Evolutionary conservation across 2,329 filamentous ascomycete species (phyloP), one percentile per base, ranked within the genome.

Genomic region (Exophiala phaeomuriformis): DNA sequence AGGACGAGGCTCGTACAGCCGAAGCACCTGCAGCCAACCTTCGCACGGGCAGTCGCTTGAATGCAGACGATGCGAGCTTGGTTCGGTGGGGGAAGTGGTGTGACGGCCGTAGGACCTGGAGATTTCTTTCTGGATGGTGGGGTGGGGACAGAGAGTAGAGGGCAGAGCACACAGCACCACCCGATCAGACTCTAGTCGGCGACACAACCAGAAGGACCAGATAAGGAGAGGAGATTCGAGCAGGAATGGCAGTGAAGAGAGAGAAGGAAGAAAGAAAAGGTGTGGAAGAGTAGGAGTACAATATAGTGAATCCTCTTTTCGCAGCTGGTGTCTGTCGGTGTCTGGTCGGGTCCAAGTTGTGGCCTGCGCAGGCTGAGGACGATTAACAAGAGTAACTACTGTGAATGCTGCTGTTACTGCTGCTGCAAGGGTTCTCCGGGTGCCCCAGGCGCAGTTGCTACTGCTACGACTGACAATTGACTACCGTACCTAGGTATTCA

Each of bases 21-120:
- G 53, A 57, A 49, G 58, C 55, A 55, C 58, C 47, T 19, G 59
- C 53, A 55, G 59, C 59, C 55, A 62, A 55, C 52, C 56, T 52
- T 58, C 58, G 54, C 47, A 62, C 46, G 35, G 60, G 58, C 37
- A 55, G 53, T 56, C 58, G 45, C 43, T 58, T 59, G 55, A 62
- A 53, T 19, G 54, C 51, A 50, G 46, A 53, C 39, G 57, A 60
- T 39, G 58, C 55, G 35, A 62, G 51, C 59, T 60, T 62, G 54
- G 46, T 56, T 56, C 36, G 35, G 37, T 1, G 35, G n/a, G 12
- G 46, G 7, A 31, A 35, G 32, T 3, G 33, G 33, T 39, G 46
- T 36, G 31, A 32, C 31, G 31, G 9, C 6, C 28, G 28, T 30
- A 30, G 37, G 36, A 5, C 7, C 36, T 9, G 39, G 19, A 19